Conservation (phyloP, 2,329 filamentous ascomycete genomes). For the Scytalidium lignicola region DNA sequence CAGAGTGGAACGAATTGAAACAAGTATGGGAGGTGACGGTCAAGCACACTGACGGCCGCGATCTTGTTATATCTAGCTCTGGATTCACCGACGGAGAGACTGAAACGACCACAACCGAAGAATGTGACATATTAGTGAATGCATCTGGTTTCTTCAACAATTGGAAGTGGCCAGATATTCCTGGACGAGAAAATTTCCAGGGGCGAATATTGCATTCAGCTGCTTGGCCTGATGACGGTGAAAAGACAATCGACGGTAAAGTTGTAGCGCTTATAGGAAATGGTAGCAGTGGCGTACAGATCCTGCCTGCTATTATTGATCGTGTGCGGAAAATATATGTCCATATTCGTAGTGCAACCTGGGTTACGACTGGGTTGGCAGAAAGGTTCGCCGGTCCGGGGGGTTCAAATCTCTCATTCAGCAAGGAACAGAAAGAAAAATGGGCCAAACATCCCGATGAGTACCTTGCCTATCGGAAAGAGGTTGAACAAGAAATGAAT, state of each 20-base stretch:
- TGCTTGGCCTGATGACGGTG: conserved; percentile 32
- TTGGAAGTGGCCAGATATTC: conserved; percentile 24
- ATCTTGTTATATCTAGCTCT: neutral
- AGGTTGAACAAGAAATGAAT: conserved; percentile 20
- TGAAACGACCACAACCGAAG: neutral
- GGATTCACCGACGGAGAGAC: neutral
- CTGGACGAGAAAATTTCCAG: conserved; percentile 31
- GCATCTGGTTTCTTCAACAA: neutral
- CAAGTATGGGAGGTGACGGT: conserved; percentile 30
- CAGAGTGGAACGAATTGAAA: conserved; percentile 32
- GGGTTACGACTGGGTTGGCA: conserved; percentile 31
- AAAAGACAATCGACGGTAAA: conserved; percentile 27
- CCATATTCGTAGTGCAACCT: conserved; percentile 52
- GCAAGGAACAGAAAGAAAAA: conserved; percentile 5
- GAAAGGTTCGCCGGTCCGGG: conserved; percentile 7
- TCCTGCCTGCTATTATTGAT: conserved; percentile 48
- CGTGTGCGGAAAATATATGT: conserved; percentile 42
- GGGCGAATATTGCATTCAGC: conserved; percentile 39
- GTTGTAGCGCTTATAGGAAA: conserved; percentile 52
- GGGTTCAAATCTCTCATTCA: conserved; percentile 1
- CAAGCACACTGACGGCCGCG: neutral
- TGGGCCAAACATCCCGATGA: conserved; percentile 13
- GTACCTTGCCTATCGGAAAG: conserved; percentile 3
- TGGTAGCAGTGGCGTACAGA: conserved; percentile 50
- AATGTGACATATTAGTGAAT: neutral